Evolutionary conservation across 2,329 filamentous ascomycete species (phyloP).

Genomic region (Alternaria sp.): DNA sequence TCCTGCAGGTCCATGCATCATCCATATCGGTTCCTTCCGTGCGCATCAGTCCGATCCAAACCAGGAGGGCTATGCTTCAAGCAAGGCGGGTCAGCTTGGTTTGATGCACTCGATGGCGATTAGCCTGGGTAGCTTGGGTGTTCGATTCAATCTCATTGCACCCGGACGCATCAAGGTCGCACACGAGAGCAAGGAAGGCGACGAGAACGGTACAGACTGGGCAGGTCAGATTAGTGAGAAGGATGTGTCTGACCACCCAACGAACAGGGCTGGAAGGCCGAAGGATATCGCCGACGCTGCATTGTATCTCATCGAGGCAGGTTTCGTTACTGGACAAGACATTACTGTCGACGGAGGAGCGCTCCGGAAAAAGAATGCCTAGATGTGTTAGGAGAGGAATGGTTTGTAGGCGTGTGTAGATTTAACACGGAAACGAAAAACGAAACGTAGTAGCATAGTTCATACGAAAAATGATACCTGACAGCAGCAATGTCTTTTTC

Average conservation of each 20-base stretch:
- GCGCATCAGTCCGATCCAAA: constrained; percentile 58
- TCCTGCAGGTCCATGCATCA: constrained; percentile 56
- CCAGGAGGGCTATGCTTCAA: constrained; percentile 61
- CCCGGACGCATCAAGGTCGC: constrained; percentile 58
- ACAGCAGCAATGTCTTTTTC: not conserved
- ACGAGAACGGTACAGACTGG: constrained; percentile 55
- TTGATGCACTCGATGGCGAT: constrained; percentile 62
- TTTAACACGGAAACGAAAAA: not conserved
- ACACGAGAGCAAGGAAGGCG: constrained; percentile 58
- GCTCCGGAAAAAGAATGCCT: constrained; percentile 45
- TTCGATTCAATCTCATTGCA: constrained; percentile 60
- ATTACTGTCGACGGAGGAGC: constrained; percentile 52
- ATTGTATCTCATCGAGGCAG: constrained; percentile 53
- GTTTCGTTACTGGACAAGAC: constrained; percentile 52
- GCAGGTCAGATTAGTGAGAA: constrained; percentile 50
- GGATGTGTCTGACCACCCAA: constrained; percentile 55
- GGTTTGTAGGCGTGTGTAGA: not conserved
- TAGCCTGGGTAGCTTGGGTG: constrained; percentile 54
- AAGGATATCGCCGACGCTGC: constrained; percentile 58
- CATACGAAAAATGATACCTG: constrained; percentile 8
- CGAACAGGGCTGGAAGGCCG: constrained; percentile 57
- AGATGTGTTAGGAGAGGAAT: not conserved
- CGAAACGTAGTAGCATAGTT: not conserved
- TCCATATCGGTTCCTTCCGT: constrained; percentile 59
- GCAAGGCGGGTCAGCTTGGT: constrained; percentile 62